Evolutionary conservation across 345 rosid species (phyloP), one percentile per base, ranked within the genome.

Genomic region (Lepidium aucheri): DNA sequence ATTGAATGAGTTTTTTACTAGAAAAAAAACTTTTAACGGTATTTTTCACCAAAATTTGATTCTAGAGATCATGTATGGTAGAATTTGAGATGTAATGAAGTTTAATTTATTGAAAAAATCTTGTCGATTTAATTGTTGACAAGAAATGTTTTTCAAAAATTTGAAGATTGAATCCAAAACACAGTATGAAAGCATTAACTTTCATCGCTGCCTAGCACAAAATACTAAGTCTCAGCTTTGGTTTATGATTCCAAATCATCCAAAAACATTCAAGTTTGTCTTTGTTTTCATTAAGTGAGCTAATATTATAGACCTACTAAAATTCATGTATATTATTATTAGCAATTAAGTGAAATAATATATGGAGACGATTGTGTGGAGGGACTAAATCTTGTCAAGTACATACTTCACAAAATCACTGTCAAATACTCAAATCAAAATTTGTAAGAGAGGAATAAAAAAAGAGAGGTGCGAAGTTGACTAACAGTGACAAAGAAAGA

Each of bases 401-500:
- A 58, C 71, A 57, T 57, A 72, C 17, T 28, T 28, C 32, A 51
- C 22, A 57, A 33, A 62, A 58, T 73, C 66, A 58, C 26, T 59
- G 14, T 51, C 72, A 73, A 50, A 57, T 20, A 52, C 42, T 65
- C 55, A 65, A 35, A 70, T 70, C 55, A 70, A 71, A 42, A 20
- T 1, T 2, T 20, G 22, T 20, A 20, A 20, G 22, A 20, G 22
- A 20, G 22, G 2, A 20, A 65, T 58, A 36, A 41, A 7, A 38
- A 18, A 34, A 51, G 3, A 35, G 53, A 60, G 73, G 82, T 77
- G 83, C 80, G 60, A 60, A 50, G 72, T 77, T 82, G 82, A 69
- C 72, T 65, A 75, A 78, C 39, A 69, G 60, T 58, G 84, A 82
- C 44, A 67, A 73, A 66, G 77, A 76, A 44, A 67, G 69, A 72